phyloP scores from a whole-genome alignment of 2,329 filamentous ascomycete genomes.

The Apiospora rasikravindrae region DNA sequence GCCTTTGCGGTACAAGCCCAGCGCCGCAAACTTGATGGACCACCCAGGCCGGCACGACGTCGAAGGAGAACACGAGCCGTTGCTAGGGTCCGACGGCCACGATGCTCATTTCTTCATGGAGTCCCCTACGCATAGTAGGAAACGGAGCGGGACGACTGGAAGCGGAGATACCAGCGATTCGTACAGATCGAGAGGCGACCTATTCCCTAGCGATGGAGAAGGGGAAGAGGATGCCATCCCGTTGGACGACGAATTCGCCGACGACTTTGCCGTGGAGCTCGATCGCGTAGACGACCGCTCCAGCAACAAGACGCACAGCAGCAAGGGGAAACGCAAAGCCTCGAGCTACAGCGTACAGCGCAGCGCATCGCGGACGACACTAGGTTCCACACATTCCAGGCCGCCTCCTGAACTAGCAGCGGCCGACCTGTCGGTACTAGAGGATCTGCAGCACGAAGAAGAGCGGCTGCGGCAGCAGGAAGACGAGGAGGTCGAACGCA shows the following conservation, averaged over 20 bases:
- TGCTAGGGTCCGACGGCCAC: conserved; percentile 53
- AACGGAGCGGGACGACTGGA: conserved; percentile 78
- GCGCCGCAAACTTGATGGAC: conserved; percentile 87
- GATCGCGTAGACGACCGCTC: conserved; percentile 78
- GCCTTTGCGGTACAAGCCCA: conserved; percentile 85
- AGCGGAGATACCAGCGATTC: conserved; percentile 87
- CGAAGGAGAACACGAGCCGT: conserved; percentile 68
- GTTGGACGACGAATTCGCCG: conserved; percentile 84
- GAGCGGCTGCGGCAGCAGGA: conserved; percentile 56
- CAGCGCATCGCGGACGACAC: conserved; percentile 64
- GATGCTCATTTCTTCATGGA: conserved; percentile 29
- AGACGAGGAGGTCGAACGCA: conserved; percentile 57
- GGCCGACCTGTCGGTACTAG: conserved; percentile 27
- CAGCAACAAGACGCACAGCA: conserved; percentile 67
- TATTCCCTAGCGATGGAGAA: conserved; percentile 85
- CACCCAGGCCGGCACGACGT: conserved; percentile 66
- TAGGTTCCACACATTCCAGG: conserved; percentile 48
- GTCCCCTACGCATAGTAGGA: conserved; percentile 49
- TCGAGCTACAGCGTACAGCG: conserved; percentile 56
- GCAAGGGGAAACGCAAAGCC: conserved; percentile 60
- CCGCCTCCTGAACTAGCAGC: conserved; percentile 21
- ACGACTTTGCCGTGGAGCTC: conserved; percentile 80
- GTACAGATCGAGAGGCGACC: conserved; percentile 82
- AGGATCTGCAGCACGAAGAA: conserved; percentile 60
- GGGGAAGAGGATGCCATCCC: conserved; percentile 94